Percentiles rank a stretch among this genome's conserved stretches.
Evolutionary conservation across 192 early-diverging fungal genomes (phyloP).

Genomic region (Funneliformis geosporum): DNA sequence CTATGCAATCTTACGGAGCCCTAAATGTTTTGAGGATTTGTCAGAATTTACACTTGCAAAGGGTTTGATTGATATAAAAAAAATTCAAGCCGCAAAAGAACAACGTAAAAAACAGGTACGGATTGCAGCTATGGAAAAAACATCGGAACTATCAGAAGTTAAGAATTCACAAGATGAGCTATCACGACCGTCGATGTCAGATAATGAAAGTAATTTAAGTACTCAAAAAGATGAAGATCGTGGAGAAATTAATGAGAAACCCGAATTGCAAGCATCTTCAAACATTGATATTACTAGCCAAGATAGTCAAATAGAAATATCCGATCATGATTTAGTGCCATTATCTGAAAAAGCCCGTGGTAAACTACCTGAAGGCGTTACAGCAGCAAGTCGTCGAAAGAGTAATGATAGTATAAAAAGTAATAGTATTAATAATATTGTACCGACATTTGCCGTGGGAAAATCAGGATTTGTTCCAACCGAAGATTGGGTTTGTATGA

Average conservation of each 20-base stretch:
- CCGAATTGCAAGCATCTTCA: conserved; percentile 4
- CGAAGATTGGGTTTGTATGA: conserved; percentile 62
- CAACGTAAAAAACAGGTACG: conserved; percentile 29
- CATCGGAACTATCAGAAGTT: conserved; percentile 8
- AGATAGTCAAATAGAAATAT: background rate
- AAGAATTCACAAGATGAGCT: background rate
- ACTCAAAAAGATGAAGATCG: conserved; percentile 36
- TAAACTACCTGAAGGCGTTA: conserved; percentile 59
- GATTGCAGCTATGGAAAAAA: conserved; percentile 10
- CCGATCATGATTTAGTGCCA: conserved; percentile 32
- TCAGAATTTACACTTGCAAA: conserved; percentile 64
- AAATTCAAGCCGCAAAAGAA: conserved; percentile 53
- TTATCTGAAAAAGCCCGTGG: conserved; percentile 80
- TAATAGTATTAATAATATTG: conserved; percentile 36
- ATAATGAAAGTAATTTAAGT: conserved; percentile 28
- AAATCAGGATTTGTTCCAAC: conserved; percentile 68
- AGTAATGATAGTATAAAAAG: conserved; percentile 13
- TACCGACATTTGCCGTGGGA: conserved; percentile 41
- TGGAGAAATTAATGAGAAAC: conserved; percentile 34
- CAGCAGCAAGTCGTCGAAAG: background rate
- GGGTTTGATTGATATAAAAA: conserved; percentile 62
- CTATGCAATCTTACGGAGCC: conserved; percentile 78
- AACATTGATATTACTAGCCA: background rate
- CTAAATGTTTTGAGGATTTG: conserved; percentile 69
- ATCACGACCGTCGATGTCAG: background rate